Base-by-base conservation (phyloP, 805 yeast genomes). In the Kuraishia piskuri region DNA sequence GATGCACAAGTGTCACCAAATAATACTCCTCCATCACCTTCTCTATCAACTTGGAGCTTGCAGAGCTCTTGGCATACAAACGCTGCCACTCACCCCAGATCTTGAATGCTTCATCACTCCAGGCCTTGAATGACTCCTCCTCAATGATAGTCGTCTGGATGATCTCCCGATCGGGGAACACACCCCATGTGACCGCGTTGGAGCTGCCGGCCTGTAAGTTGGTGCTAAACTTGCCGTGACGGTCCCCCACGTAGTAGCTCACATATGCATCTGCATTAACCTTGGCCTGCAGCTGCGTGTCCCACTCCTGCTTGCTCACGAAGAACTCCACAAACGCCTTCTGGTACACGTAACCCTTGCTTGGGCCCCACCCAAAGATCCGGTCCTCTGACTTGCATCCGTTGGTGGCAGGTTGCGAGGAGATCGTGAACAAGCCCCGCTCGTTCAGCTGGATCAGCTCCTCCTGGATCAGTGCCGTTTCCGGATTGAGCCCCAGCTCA, bases 291-390 rank as follows among this genome's bases (percentile, higher is more conserved):
- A 91, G 63, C 31, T 65, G 66, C 1, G 63, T 54, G 19, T 78
- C 75, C 97, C 97, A 92, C 50, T 80, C 80, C 2, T 76, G 67
- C 57, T 81, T 84, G 17, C 87, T 80, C n/a, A 90, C 74, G 62
- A 94, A 89, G 67, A 92, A 78, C 68, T 88, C 95, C n/a, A 94
- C 89, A 69, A 90, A 91, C 5, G 97, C 84, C 70, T 94, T 91
- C 66, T 94, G 99, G 68, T 88, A 94, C 24, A 94, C 86, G 50
- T 80, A 73, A 2, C 99, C 99, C 62, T 85, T 80, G 22, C 77
- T 72, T 7, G 99, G 97, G 50, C 99, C 99, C 99, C 99, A 94
- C 2, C 99, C 99, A 65, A 90, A 86, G 26, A 92, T 83, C 54
- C 82, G 83, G 69, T 94, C 98, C n/a, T 81, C 74, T 7, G 96